Evolutionary conservation across 225 moss, liverwort and hornwort genomes (phyloP).

Genomic region (Bryoerythrophyllum caledonicum): DNA sequence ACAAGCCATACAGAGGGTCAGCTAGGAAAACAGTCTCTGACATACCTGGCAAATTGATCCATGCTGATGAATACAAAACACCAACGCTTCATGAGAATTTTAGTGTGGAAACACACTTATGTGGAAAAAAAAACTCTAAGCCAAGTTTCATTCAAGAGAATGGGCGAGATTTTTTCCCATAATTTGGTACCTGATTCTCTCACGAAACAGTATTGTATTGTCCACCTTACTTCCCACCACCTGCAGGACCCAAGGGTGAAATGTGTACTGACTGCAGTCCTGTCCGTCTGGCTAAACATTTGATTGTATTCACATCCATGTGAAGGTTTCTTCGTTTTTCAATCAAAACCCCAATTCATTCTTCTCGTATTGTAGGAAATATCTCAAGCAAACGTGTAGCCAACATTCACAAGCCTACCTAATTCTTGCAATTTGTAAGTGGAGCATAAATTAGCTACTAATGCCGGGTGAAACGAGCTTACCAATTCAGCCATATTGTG

Average conservation of each 20-base stretch:
- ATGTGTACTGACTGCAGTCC: background rate
- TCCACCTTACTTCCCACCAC: slow-evolving; percentile 71
- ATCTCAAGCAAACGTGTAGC: background rate
- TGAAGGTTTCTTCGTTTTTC: background rate
- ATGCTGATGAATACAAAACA: slow-evolving; percentile 49
- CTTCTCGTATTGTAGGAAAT: background rate
- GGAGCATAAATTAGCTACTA: background rate
- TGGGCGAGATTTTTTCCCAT: background rate
- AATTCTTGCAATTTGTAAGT: background rate
- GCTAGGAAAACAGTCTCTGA: slow-evolving; percentile 5
- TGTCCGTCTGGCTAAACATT: slow-evolving; percentile 4
- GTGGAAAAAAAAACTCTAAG: background rate
- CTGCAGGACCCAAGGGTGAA: slow-evolving; percentile 40
- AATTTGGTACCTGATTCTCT: slow-evolving; percentile 74
- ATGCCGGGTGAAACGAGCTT: slow-evolving; percentile 18
- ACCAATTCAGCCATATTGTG: slow-evolving; percentile 88
- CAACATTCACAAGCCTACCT: background rate
- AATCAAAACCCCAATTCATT: slow-evolving; percentile 2
- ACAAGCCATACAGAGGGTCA: slow-evolving; percentile 3
- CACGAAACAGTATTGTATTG: slow-evolving; percentile 72
- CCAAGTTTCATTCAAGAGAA: slow-evolving; percentile 3
- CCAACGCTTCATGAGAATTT: slow-evolving; percentile 21
- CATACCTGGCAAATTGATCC: slow-evolving; percentile 79
- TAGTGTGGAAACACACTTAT: background rate
- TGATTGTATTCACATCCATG: slow-evolving; percentile 5